Evolutionary conservation across 2,329 filamentous ascomycete species (phyloP), one percentile per base, ranked within the genome.

Genomic region (Clonostachys sp.): DNA sequence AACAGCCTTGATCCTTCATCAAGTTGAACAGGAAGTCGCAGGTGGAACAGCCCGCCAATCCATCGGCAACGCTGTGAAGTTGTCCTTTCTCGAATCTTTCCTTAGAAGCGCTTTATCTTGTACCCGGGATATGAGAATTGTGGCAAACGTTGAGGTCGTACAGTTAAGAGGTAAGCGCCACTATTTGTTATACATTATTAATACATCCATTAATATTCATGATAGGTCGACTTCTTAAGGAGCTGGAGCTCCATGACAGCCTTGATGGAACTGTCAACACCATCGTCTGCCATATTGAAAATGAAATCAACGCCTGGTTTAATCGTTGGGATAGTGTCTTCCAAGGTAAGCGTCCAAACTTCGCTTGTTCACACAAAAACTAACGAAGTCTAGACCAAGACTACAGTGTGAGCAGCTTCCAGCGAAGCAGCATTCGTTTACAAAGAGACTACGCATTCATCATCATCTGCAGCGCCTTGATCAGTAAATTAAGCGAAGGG

Each of bases 401-500:
- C 12, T 30, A 33, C 16, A 4, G n/a, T 14, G 16, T 24, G 6
- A 33, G 12, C 16, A 44, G 42, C 42, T 44, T 44, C 42, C 24
- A 44, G 12, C 30, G 42, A n/a, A 44, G 42, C n/a, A 44, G 42
- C 16, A 20, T 44, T 14, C 12, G 12, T 17, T 33, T 44, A 14
- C 42, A 44, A 33, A 30, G 42, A 33, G 42, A 44, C 42, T 44
- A 44, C 30, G 42, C 42, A 20, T 44, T 44, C 20, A 44, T 44
- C 42, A 30, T 44, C 16, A 24, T 24, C 10, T 18, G 18, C 12
- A 44, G 42, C 30, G 34, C 30, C 42, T 16, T 44, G 5, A 44
- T 44, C 10, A 24, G 42, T 8, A 16, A 30, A 12, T 16, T 44
- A 6, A 24, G 30, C 24, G 34, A 44, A 5, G 24, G 20, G 42